Evolutionary conservation across 441 rosid genomes (phyloP).

Genomic region (Syzygium syzygioides): DNA sequence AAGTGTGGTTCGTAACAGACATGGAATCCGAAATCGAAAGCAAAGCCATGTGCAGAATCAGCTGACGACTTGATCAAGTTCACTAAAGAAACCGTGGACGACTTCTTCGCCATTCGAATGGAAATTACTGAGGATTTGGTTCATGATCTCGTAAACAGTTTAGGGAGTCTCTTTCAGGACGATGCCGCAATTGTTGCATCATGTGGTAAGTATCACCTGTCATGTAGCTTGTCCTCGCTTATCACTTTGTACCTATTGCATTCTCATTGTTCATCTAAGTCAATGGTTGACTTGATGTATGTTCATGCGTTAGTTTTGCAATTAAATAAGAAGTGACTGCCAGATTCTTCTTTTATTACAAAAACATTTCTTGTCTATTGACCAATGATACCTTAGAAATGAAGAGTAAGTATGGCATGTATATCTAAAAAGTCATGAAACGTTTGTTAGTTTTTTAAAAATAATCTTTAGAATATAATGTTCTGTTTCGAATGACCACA

Average conservation of each 20-base stretch:
- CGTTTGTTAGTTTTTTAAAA: too few species aligned
- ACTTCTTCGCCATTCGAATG: conserved; percentile 69
- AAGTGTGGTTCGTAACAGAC: conserved; percentile 41
- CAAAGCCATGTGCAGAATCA: conserved; percentile 75
- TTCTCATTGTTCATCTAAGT: not conserved
- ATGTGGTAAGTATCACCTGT: conserved; percentile 45
- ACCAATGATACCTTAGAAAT: too few species aligned
- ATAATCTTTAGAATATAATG: too few species aligned
- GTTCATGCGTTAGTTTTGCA: not conserved
- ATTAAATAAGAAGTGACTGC: not conserved
- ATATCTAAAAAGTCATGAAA: too few species aligned
- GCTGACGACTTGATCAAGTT: conserved; percentile 60
- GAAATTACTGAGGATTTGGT: conserved; percentile 69
- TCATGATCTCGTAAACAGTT: conserved; percentile 61
- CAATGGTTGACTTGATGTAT: not conserved
- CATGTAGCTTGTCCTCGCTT: not conserved
- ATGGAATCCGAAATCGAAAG: conserved; percentile 89
- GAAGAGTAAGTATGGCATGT: too few species aligned
- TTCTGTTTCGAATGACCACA: not conserved
- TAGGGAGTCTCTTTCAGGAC: conserved; percentile 61
- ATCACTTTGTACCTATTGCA: not conserved
- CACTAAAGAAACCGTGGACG: conserved; percentile 55
- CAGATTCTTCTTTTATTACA: not conserved
- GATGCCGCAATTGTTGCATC: conserved; percentile 62
- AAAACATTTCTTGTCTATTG: not conserved